phyloP scores from a whole-genome alignment of 2,329 filamentous ascomycete genomes.

The Neonectria hederae region DNA sequence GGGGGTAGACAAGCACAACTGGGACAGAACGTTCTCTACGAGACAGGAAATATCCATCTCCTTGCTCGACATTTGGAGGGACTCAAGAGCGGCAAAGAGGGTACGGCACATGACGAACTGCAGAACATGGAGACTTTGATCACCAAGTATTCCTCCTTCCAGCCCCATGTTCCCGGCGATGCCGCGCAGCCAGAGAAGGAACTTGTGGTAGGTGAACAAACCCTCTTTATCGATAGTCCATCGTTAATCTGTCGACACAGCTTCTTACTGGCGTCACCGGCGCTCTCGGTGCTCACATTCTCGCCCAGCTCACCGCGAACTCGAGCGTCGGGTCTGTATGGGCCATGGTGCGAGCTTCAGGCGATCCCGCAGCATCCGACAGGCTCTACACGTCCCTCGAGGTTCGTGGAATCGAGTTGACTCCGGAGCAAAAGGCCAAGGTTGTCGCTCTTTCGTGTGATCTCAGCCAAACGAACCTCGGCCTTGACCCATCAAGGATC shows the following conservation, averaged over 20 bases:
- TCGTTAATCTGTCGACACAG: conserved; percentile 27
- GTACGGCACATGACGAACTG: conserved; percentile 38
- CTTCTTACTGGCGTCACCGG: conserved; percentile 70
- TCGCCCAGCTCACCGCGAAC: conserved; percentile 65
- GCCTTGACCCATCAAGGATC: conserved; percentile 39
- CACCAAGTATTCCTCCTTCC: conserved; percentile 50
- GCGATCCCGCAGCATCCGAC: conserved; percentile 9
- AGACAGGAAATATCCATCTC: conserved; percentile 50
- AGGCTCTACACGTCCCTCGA: conserved; percentile 27
- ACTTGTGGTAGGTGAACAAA: conserved; percentile 42
- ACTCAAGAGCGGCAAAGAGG: conserved; percentile 29
- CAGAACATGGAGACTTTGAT: conserved; percentile 47
- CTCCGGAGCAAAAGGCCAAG: conserved; percentile 36
- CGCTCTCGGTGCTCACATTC: conserved; percentile 66
- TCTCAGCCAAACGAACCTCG: conserved; percentile 30
- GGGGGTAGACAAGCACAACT: conserved; percentile 52
- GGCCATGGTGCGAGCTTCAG: conserved; percentile 35
- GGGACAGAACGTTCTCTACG: conserved; percentile 67
- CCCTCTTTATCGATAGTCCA: rapidly evolving
- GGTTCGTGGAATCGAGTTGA: conserved; percentile 21
- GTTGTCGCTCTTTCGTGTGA: conserved; percentile 34
- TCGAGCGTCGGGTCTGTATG: conserved; percentile 64
- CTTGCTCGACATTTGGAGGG: conserved; percentile 37
- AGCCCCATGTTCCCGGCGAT: conserved; percentile 33
- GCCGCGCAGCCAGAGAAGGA: conserved; percentile 41